These are phyloP conservation scores for Cladophialophora bantiana DNA, from an alignment of 2,329 filamentous ascomycete genomes.

Conservation along the genomic window DNA sequence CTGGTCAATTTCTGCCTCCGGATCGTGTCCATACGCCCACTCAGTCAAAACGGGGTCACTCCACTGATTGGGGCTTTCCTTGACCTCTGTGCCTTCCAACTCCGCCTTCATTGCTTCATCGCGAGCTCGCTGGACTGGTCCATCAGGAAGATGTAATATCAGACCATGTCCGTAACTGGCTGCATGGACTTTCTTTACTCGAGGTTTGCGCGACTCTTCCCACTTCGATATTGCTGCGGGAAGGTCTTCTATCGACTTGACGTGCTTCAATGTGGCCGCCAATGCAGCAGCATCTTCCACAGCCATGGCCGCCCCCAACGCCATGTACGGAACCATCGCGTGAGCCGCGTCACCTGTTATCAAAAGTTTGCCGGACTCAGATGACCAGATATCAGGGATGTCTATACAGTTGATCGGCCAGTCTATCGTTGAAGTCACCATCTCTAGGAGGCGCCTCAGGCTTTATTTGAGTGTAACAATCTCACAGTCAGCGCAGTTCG, in stretches of 20 bases:
- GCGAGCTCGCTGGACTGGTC: constrained; percentile 51
- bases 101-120: constrained; percentile 53
- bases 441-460: constrained; percentile 10
- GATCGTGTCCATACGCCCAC: constrained; percentile 60
- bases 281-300: constrained; percentile 23
- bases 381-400: constrained; percentile 39
- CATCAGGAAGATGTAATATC: constrained; percentile 57
- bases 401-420: constrained; percentile 17
- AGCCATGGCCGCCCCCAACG: constrained; percentile 41
- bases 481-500: not conserved
- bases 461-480: not conserved
- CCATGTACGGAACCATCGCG: constrained; percentile 54
- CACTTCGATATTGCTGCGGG: not conserved
- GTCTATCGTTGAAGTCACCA: constrained; percentile 8
- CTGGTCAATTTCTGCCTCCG: constrained; percentile 35
- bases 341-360: constrained; percentile 53
- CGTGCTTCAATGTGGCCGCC: constrained; percentile 4
- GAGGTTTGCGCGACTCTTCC: constrained; percentile 8
- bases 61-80: constrained; percentile 56
- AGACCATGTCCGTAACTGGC: constrained; percentile 55
- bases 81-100: constrained; percentile 46
- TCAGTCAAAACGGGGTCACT: constrained; percentile 54
- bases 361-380: constrained; percentile 43
- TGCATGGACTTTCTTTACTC: constrained; percentile 45
- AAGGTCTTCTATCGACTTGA: not conserved